Base-by-base conservation (phyloP, 352 stramenopile genomes). In the Phytophthora capsici region DNA sequence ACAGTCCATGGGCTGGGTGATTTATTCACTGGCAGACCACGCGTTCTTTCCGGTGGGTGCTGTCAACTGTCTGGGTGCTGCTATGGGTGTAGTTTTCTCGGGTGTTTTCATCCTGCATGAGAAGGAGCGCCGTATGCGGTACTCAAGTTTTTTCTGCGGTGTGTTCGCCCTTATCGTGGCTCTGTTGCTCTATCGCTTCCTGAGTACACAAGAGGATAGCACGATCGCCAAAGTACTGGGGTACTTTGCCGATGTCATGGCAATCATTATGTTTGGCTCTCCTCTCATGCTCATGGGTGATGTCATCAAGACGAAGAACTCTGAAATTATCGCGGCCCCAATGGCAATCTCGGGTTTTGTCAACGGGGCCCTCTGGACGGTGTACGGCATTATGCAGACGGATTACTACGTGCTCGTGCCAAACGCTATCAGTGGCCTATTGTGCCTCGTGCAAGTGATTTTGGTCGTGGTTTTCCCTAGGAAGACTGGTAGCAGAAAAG, bases 401-500 rank as follows among this genome's bases (percentile, higher is more conserved):
- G 69, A 77, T 54, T 55, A 57, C 44, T 77, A 67, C 26, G 69
- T 77, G 45, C 45, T 77, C 6, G 64, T 77, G 5, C 69, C 64
- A 9, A 77, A 77, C 28, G 56, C 45, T 13, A 69, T 65, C n/a
- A 65, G 60, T 43, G 58, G 43, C 4, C 19, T 60, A 7, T 36
- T 77, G 53, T 67, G 63, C 38, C 20, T 77, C 3, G 54, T 73
- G n/a, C 69, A 77, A 50, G 36, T 77, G 1, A 30, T 64, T 16
- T 26, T 77, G 14, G 65, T 71, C n/a, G 5, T 63, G 13, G n/a
- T 73, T 17, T 77, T 56, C 58, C 63, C 63, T 2, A 45, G 50
- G 9, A 66, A 28, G 4, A 48, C 58, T 16, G 23, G 36, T 8
- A 49, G 49, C 41, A 67, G 46, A 8, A 53, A 70, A 17, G 47